These are phyloP conservation scores for Mycena amicta DNA, from an alignment of 768 basidiomycete species.

Conservation along the genomic window DNA sequence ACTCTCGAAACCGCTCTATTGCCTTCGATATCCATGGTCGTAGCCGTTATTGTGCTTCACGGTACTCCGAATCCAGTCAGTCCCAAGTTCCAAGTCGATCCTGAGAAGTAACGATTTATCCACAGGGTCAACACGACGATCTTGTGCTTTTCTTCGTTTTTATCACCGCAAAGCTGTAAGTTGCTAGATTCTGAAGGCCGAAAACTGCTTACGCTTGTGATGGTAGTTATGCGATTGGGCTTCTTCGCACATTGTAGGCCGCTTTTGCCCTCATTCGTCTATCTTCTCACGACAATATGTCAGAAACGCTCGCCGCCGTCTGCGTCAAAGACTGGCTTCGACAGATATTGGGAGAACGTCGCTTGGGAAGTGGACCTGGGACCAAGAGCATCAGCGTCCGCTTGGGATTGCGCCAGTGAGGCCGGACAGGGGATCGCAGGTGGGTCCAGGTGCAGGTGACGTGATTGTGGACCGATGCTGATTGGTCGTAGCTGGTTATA, in stretches of 20 bases:
- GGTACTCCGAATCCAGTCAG: slow-evolving; percentile 31
- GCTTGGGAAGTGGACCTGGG: slow-evolving; percentile 41
- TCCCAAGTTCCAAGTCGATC: slow-evolving; percentile 1
- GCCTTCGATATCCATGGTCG: slow-evolving; percentile 36
- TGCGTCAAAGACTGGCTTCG: slow-evolving; percentile 42
- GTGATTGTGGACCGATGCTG: background rate
- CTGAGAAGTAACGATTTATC: background rate
- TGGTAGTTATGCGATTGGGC: slow-evolving; percentile 35
- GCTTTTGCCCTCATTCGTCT: background rate
- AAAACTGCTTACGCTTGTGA: slow-evolving; percentile 27
- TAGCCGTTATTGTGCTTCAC: slow-evolving; percentile 32
- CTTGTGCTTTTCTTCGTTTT: slow-evolving; percentile 52
- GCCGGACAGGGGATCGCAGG: background rate
- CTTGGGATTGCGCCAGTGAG: background rate
- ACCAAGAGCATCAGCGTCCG: slow-evolving; percentile 12
- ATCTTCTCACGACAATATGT: background rate
- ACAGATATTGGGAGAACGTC: slow-evolving; percentile 44
- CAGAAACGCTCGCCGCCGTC: slow-evolving; percentile 35
- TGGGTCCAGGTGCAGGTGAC: background rate
- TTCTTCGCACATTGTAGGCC: slow-evolving; percentile 37
- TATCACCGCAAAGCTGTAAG: slow-evolving; percentile 51
- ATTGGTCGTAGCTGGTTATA: background rate
- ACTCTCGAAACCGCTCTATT: slow-evolving; percentile 37
- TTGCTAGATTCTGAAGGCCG: slow-evolving; percentile 26
- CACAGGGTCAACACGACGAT: slow-evolving; percentile 36